Evolutionary conservation across 2,329 filamentous ascomycete species (phyloP).

Genomic region (Fusarium denticulatum): DNA sequence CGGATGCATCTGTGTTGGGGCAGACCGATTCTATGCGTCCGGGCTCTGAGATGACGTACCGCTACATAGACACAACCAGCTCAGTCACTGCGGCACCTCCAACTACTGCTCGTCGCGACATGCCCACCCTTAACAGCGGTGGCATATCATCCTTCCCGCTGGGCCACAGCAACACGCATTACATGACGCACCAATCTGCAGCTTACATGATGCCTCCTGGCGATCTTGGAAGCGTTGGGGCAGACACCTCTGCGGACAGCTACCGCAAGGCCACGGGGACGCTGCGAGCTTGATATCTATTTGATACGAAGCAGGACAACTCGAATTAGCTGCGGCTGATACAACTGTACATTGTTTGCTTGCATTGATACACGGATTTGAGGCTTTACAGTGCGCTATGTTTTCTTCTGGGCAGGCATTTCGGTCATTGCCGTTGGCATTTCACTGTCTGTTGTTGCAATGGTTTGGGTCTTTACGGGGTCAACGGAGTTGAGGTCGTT

Average conservation of each 20-base stretch:
- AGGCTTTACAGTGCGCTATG: slow-evolving; percentile 10
- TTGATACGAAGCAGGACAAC: neutral
- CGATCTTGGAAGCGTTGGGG: slow-evolving; percentile 20
- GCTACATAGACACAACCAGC: slow-evolving; percentile 46
- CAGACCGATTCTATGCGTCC: slow-evolving; percentile 21
- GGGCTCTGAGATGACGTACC: slow-evolving; percentile 43
- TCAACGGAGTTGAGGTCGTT: neutral
- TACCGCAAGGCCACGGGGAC: slow-evolving; percentile 35
- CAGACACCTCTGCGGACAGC: slow-evolving; percentile 14
- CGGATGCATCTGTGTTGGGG: slow-evolving; percentile 22
- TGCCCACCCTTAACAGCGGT: slow-evolving; percentile 19
- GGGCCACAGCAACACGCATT: slow-evolving; percentile 17
- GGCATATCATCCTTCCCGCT: slow-evolving; percentile 17
- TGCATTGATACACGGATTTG: neutral
- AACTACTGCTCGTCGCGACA: slow-evolving; percentile 21
- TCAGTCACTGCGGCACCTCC: slow-evolving; percentile 18
- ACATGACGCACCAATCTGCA: slow-evolving; percentile 19
- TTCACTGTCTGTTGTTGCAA: neutral
- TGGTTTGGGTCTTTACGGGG: neutral
- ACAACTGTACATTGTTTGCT: neutral
- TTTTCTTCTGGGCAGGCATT: neutral
- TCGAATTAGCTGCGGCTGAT: neutral
- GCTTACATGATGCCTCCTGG: slow-evolving; percentile 33
- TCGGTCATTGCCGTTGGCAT: neutral
- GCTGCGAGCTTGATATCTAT: slow-evolving; percentile 21